These are phyloP conservation scores for Xylaria multiplex DNA, from an alignment of 2,329 filamentous ascomycete genomes.

Conservation along the genomic window DNA sequence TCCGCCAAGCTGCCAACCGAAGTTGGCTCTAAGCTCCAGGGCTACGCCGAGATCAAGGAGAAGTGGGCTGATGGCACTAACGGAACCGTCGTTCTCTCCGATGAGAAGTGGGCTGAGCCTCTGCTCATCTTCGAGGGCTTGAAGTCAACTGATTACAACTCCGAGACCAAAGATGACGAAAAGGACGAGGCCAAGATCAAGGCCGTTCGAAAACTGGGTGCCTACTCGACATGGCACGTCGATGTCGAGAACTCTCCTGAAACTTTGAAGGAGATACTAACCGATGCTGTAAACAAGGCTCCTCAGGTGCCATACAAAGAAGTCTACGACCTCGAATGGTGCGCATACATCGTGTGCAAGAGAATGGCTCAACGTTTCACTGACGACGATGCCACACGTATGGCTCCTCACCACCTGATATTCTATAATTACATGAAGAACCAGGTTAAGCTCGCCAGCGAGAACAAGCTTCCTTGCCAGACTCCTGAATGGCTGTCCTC, in stretches of 20 bases:
- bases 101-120: constrained; percentile 46
- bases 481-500: constrained; percentile 43
- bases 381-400: constrained; percentile 40
- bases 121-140: constrained; percentile 46
- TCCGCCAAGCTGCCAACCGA: constrained; percentile 43
- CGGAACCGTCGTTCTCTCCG: constrained; percentile 45
- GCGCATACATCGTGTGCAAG: constrained; percentile 47
- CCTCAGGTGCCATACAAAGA: constrained; percentile 42
- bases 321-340: constrained; percentile 45
- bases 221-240: constrained; percentile 44
- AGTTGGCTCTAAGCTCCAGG: constrained; percentile 40
- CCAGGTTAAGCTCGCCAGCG: constrained; percentile 42
- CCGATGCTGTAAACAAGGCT: constrained; percentile 38
- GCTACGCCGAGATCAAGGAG: constrained; percentile 46
- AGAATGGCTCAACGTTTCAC: constrained; percentile 43
- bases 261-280: constrained; percentile 37
- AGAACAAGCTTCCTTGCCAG: constrained; percentile 43
- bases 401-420: constrained; percentile 43
- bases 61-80: constrained; percentile 46
- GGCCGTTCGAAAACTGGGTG: constrained; percentile 42
- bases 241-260: constrained; percentile 46
- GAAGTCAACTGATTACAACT: constrained; percentile 44
- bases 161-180: constrained; percentile 37
- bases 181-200: constrained; percentile 42
- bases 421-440: constrained; percentile 47